Evolutionary conservation across 345 rosid species (phyloP).

Genomic region (Rhodamnia rubescens): DNA sequence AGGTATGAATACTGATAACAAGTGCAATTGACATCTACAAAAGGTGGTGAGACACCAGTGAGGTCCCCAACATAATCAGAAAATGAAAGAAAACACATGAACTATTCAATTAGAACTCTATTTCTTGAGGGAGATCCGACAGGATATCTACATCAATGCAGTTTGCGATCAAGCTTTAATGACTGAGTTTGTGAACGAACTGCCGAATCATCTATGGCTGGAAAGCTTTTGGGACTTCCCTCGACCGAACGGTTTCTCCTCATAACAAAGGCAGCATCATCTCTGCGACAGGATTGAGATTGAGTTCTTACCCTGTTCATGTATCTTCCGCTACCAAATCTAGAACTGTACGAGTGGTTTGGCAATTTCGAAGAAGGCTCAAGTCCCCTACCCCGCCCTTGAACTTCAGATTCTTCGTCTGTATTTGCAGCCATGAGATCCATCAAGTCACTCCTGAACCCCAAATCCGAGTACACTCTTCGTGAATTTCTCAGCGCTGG

Average conservation of each 20-base stretch:
- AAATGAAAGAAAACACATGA: not conserved
- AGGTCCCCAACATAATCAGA: conserved; percentile 18
- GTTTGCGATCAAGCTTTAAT: conserved; percentile 8
- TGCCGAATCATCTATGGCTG: not conserved
- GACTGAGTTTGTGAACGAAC: not conserved
- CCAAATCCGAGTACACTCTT: conserved; percentile 67
- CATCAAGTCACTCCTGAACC: conserved; percentile 63
- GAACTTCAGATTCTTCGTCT: conserved; percentile 25
- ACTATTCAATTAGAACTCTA: not conserved
- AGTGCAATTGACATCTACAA: conserved; percentile 3
- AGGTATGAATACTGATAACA: not conserved
- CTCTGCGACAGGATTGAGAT: not conserved
- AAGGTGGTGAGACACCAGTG: conserved; percentile 10
- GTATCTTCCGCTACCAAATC: conserved; percentile 28
- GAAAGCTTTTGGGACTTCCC: not conserved
- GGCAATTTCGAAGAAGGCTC: conserved; percentile 7
- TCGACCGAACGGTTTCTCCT: conserved; percentile 3
- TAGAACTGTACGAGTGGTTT: conserved; percentile 20
- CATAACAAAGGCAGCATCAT: conserved; percentile 1
- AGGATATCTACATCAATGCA: conserved; percentile 9
- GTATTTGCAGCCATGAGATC: conserved; percentile 47
- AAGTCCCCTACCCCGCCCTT: conserved; percentile 6
- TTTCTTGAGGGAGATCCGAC: not conserved
- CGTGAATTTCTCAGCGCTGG: conserved; percentile 24
- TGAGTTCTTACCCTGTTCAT: conserved; percentile 9